Evolutionary conservation across 192 early-diverging fungal genomes (phyloP), one percentile per base, ranked within the genome.

Genomic region (Linnemannia elongata): DNA sequence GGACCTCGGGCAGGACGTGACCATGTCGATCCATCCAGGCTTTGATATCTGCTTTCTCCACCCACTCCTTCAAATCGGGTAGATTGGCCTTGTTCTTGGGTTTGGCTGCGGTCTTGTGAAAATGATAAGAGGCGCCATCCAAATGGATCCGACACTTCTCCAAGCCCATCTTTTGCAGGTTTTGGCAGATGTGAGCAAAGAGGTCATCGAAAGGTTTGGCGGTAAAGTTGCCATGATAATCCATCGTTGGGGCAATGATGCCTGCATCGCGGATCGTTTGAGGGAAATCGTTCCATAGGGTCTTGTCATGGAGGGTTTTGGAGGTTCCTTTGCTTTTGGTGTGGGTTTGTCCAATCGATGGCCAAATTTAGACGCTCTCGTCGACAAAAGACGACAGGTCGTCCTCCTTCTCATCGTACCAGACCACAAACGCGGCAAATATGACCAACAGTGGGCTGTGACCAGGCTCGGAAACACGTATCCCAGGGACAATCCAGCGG

Each of bases 281-380:
- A 20, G 24, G 70, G 8, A 72, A 52, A 22, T 54, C n/a, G 18
- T 41, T 72, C 69, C 47, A 42, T 45, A 72, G 0, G n/a, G n/a
- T n/a, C 1, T 12, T n/a, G n/a, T n/a, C n/a, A n/a, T n/a, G n/a
- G n/a, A n/a, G 52, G 22, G 3, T 17, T 42, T 44, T 66, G 57
- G 44, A 15, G 47, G 42, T 12, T 30, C 18, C 47, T 13, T 17
- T 4, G 15, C 33, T 15, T 30, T 35, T 33, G 45, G 72, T 30
- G n/a, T 78, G 66, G 2, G 68, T 44, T 66, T 80, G 54, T 1
- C 80, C 42, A 4, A 57, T 75, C 18, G 63, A 63, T 27, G 68
- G 80, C 80, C 80, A 82, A 1, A 82, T 76, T 20, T 49, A 69
- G 8, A 82, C 73, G 24, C 80, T 82, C 35, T 71, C 36, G 15